Percentiles rank a stretch among this genome's conserved stretches.
phyloP scores from a whole-genome alignment of 257 asterid genomes.

The Haberlea rhodopensis region DNA sequence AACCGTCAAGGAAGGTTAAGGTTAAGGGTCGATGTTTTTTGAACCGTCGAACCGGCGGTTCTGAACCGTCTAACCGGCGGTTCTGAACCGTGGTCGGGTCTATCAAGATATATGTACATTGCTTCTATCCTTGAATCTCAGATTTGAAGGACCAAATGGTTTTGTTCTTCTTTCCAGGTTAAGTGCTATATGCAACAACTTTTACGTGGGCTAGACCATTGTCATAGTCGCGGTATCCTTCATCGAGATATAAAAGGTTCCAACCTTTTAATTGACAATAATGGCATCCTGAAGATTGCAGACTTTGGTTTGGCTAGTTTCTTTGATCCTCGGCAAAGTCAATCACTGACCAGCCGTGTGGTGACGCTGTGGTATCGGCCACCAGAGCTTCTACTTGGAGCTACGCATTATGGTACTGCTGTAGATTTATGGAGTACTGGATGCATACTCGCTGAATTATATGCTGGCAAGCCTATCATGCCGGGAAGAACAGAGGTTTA shows the following conservation, averaged over 20 bases:
- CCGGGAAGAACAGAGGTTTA: constrained; percentile 95
- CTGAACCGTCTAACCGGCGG: no score
- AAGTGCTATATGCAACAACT: constrained; percentile 94
- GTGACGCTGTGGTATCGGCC: constrained; percentile 98
- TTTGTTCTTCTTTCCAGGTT: constrained; percentile 47
- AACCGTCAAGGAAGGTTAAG: no score
- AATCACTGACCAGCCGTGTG: constrained; percentile 88
- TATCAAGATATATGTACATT: no score
- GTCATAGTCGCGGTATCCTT: constrained; percentile 77
- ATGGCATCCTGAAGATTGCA: constrained; percentile 82
- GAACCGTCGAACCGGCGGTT: no score
- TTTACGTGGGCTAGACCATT: constrained; percentile 77
- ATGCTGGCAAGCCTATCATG: constrained; percentile 95
- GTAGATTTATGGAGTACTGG: constrained; percentile 98
- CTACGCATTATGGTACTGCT: constrained; percentile 78
- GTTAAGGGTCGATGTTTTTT: no score
- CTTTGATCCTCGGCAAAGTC: constrained; percentile 68
- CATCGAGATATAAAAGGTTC: constrained; percentile 98
- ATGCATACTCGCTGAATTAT: constrained; percentile 89
- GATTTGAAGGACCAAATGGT: constrained; percentile 10
- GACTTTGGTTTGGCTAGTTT: constrained; percentile 93
- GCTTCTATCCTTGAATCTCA: constrained; percentile 7
- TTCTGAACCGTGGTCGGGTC: no score
- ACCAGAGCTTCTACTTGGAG: constrained; percentile 94
- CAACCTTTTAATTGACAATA: constrained; percentile 81